These are phyloP conservation scores for Ophiostoma sp. DNA, from an alignment of 2,329 filamentous ascomycete species.

Conservation along the genomic window DNA sequence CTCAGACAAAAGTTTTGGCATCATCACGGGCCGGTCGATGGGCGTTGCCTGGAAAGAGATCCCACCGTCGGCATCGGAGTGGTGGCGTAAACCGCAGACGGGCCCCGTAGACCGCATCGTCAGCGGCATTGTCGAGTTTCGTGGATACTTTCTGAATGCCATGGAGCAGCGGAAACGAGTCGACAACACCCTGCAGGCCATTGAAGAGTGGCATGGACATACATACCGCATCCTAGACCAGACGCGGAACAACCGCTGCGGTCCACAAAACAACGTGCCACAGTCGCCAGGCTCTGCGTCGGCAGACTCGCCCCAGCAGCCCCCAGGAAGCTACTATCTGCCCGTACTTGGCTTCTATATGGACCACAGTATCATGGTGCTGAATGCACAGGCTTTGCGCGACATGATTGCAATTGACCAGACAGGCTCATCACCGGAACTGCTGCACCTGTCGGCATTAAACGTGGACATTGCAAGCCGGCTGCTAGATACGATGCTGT, in stretches of 20 bases:
- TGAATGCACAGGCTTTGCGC: slow-evolving; percentile 30
- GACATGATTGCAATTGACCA: slow-evolving; percentile 27
- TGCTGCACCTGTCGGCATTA: slow-evolving; percentile 24
- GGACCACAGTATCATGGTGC: slow-evolving; percentile 31
- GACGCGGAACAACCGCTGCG: slow-evolving; percentile 25
- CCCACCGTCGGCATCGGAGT: slow-evolving; percentile 24
- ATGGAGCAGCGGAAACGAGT: slow-evolving; percentile 26
- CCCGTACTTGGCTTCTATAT: slow-evolving; percentile 29
- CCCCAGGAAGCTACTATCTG: slow-evolving; percentile 20
- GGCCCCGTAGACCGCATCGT: slow-evolving; percentile 29
- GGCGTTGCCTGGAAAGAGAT: slow-evolving; percentile 26
- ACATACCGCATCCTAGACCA: slow-evolving; percentile 26
- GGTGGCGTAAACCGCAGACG: slow-evolving; percentile 28
- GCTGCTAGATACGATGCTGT: slow-evolving; percentile 26
- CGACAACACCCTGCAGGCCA: slow-evolving; percentile 25
- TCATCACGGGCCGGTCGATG: slow-evolving; percentile 27
- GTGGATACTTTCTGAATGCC: slow-evolving; percentile 26
- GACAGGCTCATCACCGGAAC: slow-evolving; percentile 25
- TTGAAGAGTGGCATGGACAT: slow-evolving; percentile 28
- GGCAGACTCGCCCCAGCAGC: neutral
- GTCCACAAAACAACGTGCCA: slow-evolving; percentile 2
- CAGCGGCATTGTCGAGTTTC: slow-evolving; percentile 29
- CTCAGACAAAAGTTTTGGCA: slow-evolving; percentile 27
- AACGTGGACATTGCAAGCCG: slow-evolving; percentile 26
- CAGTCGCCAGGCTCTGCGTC: neutral